Percentiles rank a stretch among this genome's conserved stretches.
Conservation (phyloP, 1,284 basidiomycete genomes). For the Blastosporella zonata region DNA sequence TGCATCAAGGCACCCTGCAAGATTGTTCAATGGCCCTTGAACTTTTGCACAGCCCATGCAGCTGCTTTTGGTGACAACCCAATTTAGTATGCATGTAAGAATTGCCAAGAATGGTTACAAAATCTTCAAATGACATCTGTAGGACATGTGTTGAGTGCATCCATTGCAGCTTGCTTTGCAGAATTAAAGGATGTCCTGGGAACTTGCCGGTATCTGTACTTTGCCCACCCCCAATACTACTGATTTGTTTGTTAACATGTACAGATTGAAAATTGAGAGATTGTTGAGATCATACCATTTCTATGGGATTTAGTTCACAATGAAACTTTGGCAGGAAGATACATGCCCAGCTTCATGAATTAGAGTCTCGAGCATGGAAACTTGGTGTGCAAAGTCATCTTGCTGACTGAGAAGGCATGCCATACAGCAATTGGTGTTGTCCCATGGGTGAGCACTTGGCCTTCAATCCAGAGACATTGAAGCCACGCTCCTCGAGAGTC, state of each 20-base stretch:
- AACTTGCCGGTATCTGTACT: slow-evolving; percentile 21
- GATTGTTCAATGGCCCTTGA: background rate
- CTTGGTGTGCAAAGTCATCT: slow-evolving; percentile 20
- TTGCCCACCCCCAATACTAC: slow-evolving; percentile 27
- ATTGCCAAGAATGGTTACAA: slow-evolving; percentile 23
- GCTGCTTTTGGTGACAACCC: slow-evolving; percentile 21
- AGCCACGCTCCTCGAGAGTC: slow-evolving; percentile 2
- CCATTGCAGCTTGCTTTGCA: slow-evolving; percentile 20
- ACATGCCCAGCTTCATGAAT: slow-evolving; percentile 6
- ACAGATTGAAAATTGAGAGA: background rate
- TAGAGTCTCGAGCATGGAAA: slow-evolving; percentile 7
- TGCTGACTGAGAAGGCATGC: slow-evolving; percentile 29
- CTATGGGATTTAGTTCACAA: slow-evolving; percentile 4
- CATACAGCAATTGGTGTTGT: slow-evolving; percentile 32
- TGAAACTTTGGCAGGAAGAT: slow-evolving; percentile 16
- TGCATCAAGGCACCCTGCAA: slow-evolving; percentile 2
- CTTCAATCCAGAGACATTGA: slow-evolving; percentile 1
- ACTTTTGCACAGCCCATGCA: slow-evolving; percentile 22
- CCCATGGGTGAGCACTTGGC: slow-evolving; percentile 25
- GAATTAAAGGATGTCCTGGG: slow-evolving; percentile 1
- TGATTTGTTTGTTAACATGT: background rate
- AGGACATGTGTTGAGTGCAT: slow-evolving; percentile 25
- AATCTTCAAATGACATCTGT: slow-evolving; percentile 23
- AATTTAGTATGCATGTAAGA: slow-evolving; percentile 23
- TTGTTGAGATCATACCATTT: slow-evolving; percentile 10